These are phyloP conservation scores for Vachellia collinsii DNA, from an alignment of 306 rosid genomes.

Conservation along the genomic window DNA sequence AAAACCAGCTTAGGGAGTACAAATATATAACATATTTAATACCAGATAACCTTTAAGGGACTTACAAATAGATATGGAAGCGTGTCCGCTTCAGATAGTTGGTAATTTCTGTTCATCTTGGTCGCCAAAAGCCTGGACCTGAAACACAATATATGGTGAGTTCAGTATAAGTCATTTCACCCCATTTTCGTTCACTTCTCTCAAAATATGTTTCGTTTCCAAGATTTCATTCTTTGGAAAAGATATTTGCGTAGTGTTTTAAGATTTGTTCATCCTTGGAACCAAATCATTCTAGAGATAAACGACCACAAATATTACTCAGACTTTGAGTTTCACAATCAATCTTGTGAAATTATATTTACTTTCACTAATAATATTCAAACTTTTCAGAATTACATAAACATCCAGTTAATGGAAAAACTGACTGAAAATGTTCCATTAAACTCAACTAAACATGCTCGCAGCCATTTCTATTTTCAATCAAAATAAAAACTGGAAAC, in stretches of 20 bases:
- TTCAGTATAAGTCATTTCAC: neutral
- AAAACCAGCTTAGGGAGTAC: constrained; percentile 34
- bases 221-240: neutral
- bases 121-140: constrained; percentile 93
- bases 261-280: neutral
- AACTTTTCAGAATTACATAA: neutral
- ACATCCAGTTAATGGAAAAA: neutral
- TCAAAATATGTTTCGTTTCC: neutral
- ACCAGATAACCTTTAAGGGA: neutral
- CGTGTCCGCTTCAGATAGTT: constrained; percentile 44
- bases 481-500: neutral
- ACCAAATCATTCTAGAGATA: neutral
- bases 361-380: neutral
- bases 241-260: neutral
- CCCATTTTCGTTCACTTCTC: neutral
- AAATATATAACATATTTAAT: neutral
- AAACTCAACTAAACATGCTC: neutral
- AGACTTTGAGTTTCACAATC: neutral
- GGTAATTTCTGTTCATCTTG: constrained; percentile 56
- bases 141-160: constrained; percentile 45
- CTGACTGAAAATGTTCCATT: neutral
- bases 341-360: neutral
- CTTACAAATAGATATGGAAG: constrained; percentile 25
- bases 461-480: neutral
- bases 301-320: neutral